Base-by-base conservation (phyloP, 345 rosid genomes). In the Populus davidiana region DNA sequence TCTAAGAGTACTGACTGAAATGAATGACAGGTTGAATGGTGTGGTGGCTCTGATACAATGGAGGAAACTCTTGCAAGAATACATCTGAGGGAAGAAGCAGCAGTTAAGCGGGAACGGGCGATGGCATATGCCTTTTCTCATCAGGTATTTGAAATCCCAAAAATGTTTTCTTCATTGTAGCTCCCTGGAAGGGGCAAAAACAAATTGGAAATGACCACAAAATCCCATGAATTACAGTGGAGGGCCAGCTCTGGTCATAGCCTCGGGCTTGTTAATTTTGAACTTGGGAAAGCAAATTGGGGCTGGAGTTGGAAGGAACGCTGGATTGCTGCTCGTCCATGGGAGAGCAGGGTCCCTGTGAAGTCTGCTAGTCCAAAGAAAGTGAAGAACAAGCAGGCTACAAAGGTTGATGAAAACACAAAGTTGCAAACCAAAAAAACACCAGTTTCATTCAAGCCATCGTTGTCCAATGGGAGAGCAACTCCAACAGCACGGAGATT, bases 231-330 rank as follows among this genome's bases (percentile, higher is more conserved):
- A 78, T 50, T 75, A 71, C 88, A 93, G 98, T 93, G 98, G 98
- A 91, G 92, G 81, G 96, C 94, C 7, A 88, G 87, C 85, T 89
- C 91, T 1, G 85, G 83, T 70, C 83, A 71, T 71, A 72, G 82
- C 75, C 87, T 77, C 29, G 89, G 91, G 71, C 75, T 82, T 20
- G 83, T 86, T 35, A 73, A 83, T 69, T 86, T 85, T 76, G 97
- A 87, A 70, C 80, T 92, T 11, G 88, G 94, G 23, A 96, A 91
- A 85, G 88, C 89, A 0, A 91, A 89, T 50, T 96, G 98, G 97
- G 96, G 94, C 70, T 96, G 99, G 99, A 93, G 99, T 85, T 96
- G 99, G 97, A 91, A 79, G 87, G 98, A 96, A 64, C 90, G 94
- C 38, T 96, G 99, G 99, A 86, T 96, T 61, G 87, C 97, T 80